Evolutionary conservation across 2,329 filamentous ascomycete species (phyloP).

Genomic region (Xylariaceae sp.): DNA sequence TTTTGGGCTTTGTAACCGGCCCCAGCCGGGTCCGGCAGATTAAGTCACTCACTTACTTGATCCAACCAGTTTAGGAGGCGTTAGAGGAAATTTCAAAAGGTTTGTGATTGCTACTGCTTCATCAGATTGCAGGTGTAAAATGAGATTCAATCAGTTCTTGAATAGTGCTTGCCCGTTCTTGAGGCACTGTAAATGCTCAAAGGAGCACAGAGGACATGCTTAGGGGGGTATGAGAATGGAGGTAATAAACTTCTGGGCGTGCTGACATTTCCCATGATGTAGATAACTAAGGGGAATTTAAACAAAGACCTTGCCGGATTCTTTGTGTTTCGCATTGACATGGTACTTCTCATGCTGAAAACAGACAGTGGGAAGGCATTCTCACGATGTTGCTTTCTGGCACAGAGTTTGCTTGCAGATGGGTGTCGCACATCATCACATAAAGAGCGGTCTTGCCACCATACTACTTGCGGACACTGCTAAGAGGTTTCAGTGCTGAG

Average conservation of each 20-base stretch:
- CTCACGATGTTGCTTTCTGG: no score
- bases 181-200: neutral
- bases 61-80: neutral
- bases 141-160: neutral
- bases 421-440: no score
- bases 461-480: no score
- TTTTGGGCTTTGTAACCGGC: constrained; percentile 4
- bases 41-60: neutral
- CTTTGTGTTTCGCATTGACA: constrained; percentile 8
- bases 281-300: constrained; percentile 5
- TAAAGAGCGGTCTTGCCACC: no score
- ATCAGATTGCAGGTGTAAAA: neutral
- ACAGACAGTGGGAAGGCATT: constrained; percentile 5
- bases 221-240: neutral
- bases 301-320: constrained; percentile 9
- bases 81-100: neutral
- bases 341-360: constrained; percentile 8
- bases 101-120: neutral
- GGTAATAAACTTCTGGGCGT: neutral
- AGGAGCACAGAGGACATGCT: no score
- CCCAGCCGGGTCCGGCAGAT: neutral
- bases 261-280: constrained; percentile 7
- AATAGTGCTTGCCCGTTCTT: neutral
- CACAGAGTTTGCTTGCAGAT: no score
- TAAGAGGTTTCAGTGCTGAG: no score